Conservation (phyloP, 768 basidiomycete genomes). For the Zangia roseola region DNA sequence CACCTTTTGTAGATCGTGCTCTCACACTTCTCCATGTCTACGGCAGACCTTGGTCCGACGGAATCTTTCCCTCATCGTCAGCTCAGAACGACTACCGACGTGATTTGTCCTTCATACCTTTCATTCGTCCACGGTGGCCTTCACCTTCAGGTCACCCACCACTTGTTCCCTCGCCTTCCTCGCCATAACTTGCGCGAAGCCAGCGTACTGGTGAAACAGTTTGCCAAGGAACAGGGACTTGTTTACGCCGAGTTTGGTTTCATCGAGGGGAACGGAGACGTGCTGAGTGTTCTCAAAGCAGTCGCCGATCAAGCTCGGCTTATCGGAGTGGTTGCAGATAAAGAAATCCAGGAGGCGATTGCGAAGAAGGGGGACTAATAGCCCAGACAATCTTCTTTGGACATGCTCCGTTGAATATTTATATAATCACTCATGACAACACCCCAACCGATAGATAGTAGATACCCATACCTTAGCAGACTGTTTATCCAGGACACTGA, state of each 20-base stretch:
- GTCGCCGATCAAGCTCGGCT: conserved; percentile 90
- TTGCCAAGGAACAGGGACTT: conserved; percentile 80
- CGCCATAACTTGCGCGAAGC: conserved; percentile 89
- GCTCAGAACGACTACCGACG: conserved; percentile 95
- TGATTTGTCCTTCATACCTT: conserved; percentile 79
- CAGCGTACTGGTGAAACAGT: conserved; percentile 81
- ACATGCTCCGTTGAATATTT: not conserved
- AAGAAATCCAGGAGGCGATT: conserved; percentile 65
- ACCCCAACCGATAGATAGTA: conserved; percentile 9
- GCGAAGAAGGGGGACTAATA: conserved; percentile 39
- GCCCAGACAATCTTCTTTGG: not conserved
- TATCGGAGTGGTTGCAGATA: conserved; percentile 76
- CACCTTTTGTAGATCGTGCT: conserved; percentile 70
- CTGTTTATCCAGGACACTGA: not conserved
- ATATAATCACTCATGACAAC: not conserved
- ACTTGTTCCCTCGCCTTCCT: conserved; percentile 93
- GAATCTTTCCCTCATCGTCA: conserved; percentile 95
- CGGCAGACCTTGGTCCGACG: conserved; percentile 81
- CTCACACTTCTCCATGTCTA: conserved; percentile 96
- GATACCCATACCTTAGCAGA: conserved; percentile 17
- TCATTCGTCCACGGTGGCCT: conserved; percentile 96
- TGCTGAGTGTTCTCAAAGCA: conserved; percentile 73
- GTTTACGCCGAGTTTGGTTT: conserved; percentile 93
- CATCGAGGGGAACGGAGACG: conserved; percentile 79
- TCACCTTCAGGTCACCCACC: conserved; percentile 96